Evolutionary conservation across 345 rosid genomes (phyloP), one percentile per base, ranked within the genome.

Genomic region (Moricandia moricandioides): DNA sequence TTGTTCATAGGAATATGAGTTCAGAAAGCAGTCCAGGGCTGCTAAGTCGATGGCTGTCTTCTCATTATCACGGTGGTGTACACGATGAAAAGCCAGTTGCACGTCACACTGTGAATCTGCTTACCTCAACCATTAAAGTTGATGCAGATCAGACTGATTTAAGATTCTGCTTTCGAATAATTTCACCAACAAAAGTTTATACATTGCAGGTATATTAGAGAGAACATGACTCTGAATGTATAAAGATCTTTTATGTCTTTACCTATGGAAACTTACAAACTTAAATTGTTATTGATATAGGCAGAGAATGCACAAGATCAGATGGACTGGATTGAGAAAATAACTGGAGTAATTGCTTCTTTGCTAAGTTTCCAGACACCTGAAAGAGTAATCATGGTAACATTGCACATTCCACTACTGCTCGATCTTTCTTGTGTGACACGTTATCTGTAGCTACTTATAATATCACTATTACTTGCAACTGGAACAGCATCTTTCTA

Each of bases 241-340:
- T 8, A 60, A 34, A 4, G 40, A 16, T 61, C 11, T 10, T 47
- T 45, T 29, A 0, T 62, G 27, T 51, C 51, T 27, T 56, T 6
- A 4, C 80, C 4, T 56, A 9, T 12, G 21, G 39, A 65, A 35
- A 24, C 66, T 45, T 62, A 37, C 13, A n/a, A 70, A 2, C 24
- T 26, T 10, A 51, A 14, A 56, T 12, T 18, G 31, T 77, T 62
- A 29, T 35, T 65, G 73, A 78, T 82, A 83, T 83, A 90, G 96
- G 96, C 96, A 70, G 92, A 90, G 82, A 90, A 84, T 83, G 87
- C 88, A 11, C 67, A 74, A 43, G 93, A 90, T 77, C 96, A 90
- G 79, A 85, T 82, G 89, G 96, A 90, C 78, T 86, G 96, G 96
- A 90, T 90, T 11, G 93, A 90, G 52, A 90, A 88, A 76, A 90